These are phyloP conservation scores for Madurella fahalii DNA, from an alignment of 2,329 filamentous ascomycete genomes.

Conservation along the genomic window DNA sequence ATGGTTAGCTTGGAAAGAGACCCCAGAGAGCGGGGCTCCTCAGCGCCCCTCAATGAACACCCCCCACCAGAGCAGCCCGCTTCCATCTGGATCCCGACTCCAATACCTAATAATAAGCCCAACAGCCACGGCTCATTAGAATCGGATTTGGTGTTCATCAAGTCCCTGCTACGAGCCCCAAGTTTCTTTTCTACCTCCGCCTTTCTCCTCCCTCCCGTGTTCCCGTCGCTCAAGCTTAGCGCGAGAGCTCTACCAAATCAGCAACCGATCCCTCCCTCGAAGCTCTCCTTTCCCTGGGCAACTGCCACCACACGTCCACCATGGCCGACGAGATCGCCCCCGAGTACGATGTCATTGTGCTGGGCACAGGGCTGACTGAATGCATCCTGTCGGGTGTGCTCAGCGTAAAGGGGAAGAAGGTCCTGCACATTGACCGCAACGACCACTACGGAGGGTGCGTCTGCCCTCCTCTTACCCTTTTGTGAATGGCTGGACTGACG, in stretches of 20 bases:
- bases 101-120: conserved; percentile 18
- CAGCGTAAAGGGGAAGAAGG: conserved; percentile 98
- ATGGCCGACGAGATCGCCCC: conserved; percentile 95
- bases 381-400: conserved; percentile 97
- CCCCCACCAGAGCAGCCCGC: conserved; percentile 20
- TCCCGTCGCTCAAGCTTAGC: not conserved
- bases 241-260: not conserved
- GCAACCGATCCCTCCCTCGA: conserved; percentile 1
- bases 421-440: conserved; percentile 97
- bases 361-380: conserved; percentile 97
- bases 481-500: conserved; percentile 16
- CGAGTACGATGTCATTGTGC: conserved; percentile 97
- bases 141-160: conserved; percentile 17
- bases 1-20: conserved; percentile 18
- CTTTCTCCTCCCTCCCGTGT: not conserved
- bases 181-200: not conserved
- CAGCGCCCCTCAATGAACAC: conserved; percentile 17
- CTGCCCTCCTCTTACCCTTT: conserved; percentile 14
- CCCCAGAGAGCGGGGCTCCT: conserved; percentile 23
- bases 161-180: conserved; percentile 3
- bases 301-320: conserved; percentile 33
- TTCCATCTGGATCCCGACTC: conserved; percentile 7
- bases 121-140: conserved; percentile 9
- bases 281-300: conserved; percentile 5
- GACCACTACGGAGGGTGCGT: conserved; percentile 96